Evolutionary conservation across 2,329 filamentous ascomycete genomes (phyloP), one percentile per base, ranked within the genome.

Genomic region (Fusarium proliferatum): DNA sequence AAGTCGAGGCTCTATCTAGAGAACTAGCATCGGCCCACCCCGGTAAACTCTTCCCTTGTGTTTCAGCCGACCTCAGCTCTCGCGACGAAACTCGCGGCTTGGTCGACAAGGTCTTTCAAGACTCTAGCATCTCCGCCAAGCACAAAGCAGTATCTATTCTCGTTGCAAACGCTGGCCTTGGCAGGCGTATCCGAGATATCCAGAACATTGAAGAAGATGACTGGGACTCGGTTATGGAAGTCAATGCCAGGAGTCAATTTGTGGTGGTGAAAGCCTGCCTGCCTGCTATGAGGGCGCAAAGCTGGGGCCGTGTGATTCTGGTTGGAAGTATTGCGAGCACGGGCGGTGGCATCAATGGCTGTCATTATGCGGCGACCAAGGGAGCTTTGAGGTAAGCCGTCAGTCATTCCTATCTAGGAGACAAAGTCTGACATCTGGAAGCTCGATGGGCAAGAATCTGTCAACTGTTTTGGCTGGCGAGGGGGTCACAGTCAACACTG

Each of bases 141-240:
- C 71, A 73, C 2, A 67, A 51, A 5, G 76, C 78, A 39, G 61
- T 82, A 0, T 81, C 79, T 1, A 73, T 81, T 5, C 76, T 81
- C 2, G 78, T 82, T 4, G 80, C 80, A 4, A 81, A 82, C 23
- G 80, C 80, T 1, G 81, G 81, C 1, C 56, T 81, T 0, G 80
- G 80, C 0, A 80, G 73, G 12, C 78, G 81, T 1, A 81, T 82
- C 21, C 77, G 81, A 4, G 80, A 82, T 28, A 69, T 80, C 8
- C 67, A 73, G 4, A 76, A 82, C 15, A 82, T 82, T 11, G 73
- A 70, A 45, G 81, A 82, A 58, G 80, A 82, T 10, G 80, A 82
- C 48, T 82, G 81, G 81, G 81, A 82, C 61, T 70, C 79, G 36
- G 75, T 82, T 39, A 79, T 82, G 74, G 81, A 82, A 39, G 76